These are phyloP conservation scores for Pichia cabralensis DNA, from an alignment of 805 yeast species.

Conservation along the genomic window DNA sequence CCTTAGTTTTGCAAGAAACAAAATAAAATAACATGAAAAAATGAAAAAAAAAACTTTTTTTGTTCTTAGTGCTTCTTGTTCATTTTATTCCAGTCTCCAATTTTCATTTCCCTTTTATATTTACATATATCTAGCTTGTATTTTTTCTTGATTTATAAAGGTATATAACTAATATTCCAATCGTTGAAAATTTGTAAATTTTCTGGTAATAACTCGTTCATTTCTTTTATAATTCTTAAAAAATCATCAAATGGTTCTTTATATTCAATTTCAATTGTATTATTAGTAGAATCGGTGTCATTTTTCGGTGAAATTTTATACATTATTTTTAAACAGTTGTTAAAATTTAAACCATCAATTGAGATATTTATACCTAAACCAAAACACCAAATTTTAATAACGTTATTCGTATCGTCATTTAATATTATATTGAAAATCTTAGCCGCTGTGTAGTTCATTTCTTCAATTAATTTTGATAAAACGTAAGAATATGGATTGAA, in stretches of 20 bases:
- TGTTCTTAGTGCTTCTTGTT: background rate
- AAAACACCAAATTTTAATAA: constrained; percentile 39
- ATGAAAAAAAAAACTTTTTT: too few relatives aligned
- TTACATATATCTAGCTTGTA: too few relatives aligned
- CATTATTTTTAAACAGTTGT: constrained; percentile 34
- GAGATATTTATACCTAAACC: constrained; percentile 28
- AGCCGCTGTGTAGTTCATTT: constrained; percentile 33
- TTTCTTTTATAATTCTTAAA: constrained; percentile 15
- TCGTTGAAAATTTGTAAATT: constrained; percentile 13
- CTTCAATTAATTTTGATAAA: constrained; percentile 31
- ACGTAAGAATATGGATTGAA: constrained; percentile 30
- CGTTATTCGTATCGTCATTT: constrained; percentile 4
- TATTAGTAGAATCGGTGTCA: constrained; percentile 13
- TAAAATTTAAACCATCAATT: constrained; percentile 3
- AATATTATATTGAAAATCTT: constrained; percentile 25
- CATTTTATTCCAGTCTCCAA: background rate
- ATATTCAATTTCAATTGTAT: constrained; percentile 27
- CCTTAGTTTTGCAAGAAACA: too few relatives aligned
- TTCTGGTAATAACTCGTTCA: constrained; percentile 29
- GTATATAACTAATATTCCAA: constrained; percentile 25
- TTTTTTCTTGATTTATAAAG: too few relatives aligned
- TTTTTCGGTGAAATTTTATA: constrained; percentile 20
- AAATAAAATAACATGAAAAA: too few relatives aligned
- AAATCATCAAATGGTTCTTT: constrained; percentile 25
- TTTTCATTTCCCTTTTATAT: background rate